Conservation (phyloP, 768 basidiomycete species). For the Hydnomerulius pinastri region DNA sequence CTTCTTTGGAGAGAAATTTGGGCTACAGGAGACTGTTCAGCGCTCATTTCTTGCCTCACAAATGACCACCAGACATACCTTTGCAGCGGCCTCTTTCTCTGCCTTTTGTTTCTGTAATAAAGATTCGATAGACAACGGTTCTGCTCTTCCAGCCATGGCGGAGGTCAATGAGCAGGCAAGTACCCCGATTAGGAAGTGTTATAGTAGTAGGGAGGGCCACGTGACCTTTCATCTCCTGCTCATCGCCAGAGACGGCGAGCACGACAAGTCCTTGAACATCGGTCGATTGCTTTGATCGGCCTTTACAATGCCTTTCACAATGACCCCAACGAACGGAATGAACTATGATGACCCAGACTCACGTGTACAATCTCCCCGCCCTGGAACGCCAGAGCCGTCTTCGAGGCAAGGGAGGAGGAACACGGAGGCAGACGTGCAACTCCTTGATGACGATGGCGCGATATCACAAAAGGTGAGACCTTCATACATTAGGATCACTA, state of each 20-base stretch:
- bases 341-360: slow-evolving; percentile 6
- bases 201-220: slow-evolving; percentile 5
- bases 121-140: slow-evolving; percentile 88
- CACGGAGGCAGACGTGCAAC: slow-evolving; percentile 46
- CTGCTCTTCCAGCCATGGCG: slow-evolving; percentile 50
- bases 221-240: slow-evolving; percentile 22
- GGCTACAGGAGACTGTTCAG: slow-evolving; percentile 53
- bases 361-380: slow-evolving; percentile 49
- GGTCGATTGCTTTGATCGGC: slow-evolving; percentile 22
- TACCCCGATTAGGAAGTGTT: slow-evolving; percentile 18
- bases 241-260: slow-evolving; percentile 27
- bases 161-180: not conserved
- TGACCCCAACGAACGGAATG: slow-evolving; percentile 5
- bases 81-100: slow-evolving; percentile 88
- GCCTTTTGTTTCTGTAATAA: slow-evolving; percentile 84
- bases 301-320: slow-evolving; percentile 16
- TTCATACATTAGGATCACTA: not conserved
- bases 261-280: slow-evolving; percentile 5
- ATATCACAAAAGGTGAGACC: slow-evolving; percentile 60
- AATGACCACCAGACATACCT: slow-evolving; percentile 48
- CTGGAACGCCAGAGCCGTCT: slow-evolving; percentile 64
- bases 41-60: not conserved
- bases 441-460: slow-evolving; percentile 71
- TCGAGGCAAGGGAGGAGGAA: slow-evolving; percentile 62
- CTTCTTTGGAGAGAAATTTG: slow-evolving; percentile 91